Conservation (phyloP, 1,139 yeast genomes). For the Scheffersomyces titani region DNA sequence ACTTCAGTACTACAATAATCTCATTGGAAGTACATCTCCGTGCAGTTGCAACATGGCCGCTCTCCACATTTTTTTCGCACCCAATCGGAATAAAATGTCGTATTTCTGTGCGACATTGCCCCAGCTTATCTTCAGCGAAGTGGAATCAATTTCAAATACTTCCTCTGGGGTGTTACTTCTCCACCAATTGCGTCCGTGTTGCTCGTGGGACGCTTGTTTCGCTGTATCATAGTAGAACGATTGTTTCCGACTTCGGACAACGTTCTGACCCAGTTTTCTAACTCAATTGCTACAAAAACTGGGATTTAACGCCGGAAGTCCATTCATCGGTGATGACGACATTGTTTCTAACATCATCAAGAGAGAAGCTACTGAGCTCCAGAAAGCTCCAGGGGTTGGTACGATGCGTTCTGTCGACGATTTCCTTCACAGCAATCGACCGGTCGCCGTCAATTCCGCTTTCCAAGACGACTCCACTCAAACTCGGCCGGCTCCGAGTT, state of each 20-base stretch:
- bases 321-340: background rate
- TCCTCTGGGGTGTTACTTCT: background rate
- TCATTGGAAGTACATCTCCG: background rate
- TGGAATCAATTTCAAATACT: background rate
- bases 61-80: background rate
- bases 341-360: background rate
- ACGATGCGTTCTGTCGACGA: constrained; percentile 21
- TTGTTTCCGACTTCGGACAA: background rate
- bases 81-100: background rate
- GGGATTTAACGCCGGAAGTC: background rate
- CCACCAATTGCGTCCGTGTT: background rate
- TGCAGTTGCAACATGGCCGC: background rate
- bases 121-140: background rate
- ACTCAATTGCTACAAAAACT: background rate
- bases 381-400: background rate
- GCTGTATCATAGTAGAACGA: background rate
- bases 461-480: constrained; percentile 13
- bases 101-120: background rate
- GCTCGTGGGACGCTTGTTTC: background rate
- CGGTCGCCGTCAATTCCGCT: constrained; percentile 13
- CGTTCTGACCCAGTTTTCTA: background rate
- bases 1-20: background rate
- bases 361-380: background rate
- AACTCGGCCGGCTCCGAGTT: constrained; percentile 38
- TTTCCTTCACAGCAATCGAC: constrained; percentile 31